These are phyloP conservation scores for Chondrus crispus DNA, from an alignment of 23 red algal genomes.

Conservation along the genomic window DNA sequence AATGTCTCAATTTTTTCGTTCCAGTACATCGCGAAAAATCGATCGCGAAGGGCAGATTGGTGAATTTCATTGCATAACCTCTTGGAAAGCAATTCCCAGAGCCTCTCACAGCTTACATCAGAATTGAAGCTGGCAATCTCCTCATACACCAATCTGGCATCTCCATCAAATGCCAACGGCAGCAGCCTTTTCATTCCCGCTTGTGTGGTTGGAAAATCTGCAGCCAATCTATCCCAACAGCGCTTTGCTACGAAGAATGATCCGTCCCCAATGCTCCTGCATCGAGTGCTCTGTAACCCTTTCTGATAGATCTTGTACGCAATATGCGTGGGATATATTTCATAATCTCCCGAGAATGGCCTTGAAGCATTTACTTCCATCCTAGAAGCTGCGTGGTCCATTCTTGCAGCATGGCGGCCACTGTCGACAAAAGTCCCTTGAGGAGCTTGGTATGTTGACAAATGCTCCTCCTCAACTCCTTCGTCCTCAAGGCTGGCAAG, in stretches of 20 bases:
- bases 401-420: no score
- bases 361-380: no score
- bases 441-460: no score
- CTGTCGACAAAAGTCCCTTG: no score
- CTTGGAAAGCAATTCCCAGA: background rate
- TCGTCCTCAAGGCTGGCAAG: no score
- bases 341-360: no score
- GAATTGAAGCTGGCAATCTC: background rate
- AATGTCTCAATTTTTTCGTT: background rate
- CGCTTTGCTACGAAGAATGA: background rate
- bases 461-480: no score
- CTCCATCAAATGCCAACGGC: background rate
- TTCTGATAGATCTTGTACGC: background rate
- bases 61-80: background rate
- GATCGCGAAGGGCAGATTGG: background rate
- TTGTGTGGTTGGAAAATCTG: background rate
- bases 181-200: background rate
- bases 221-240: background rate
- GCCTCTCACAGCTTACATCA: no score
- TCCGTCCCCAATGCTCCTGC: background rate
- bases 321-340: background rate
- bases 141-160: background rate
- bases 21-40: background rate
- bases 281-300: background rate
- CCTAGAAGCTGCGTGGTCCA: no score